phyloP scores from a whole-genome alignment of 345 rosid species.

The Excoecaria cochinchinensis region DNA sequence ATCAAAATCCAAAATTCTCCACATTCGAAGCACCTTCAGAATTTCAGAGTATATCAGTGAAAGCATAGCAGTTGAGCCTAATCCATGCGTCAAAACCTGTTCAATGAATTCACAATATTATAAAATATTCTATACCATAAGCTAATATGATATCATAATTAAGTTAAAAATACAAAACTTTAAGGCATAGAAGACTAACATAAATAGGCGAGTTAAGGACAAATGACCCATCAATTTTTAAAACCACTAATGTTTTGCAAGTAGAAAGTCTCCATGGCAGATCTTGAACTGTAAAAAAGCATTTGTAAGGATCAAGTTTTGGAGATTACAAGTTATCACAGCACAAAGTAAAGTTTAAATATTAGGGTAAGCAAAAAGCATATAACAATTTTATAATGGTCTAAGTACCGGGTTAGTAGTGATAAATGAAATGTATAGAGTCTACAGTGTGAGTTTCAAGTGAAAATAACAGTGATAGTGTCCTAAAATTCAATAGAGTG shows the following conservation, averaged over 20 bases:
- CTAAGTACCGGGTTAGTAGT: no score
- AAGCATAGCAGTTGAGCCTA: constrained; percentile 59
- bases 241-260: neutral
- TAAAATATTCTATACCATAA: neutral
- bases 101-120: constrained; percentile 13
- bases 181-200: constrained; percentile 3
- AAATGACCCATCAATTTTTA: neutral
- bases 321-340: neutral
- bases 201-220: neutral
- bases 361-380: neutral
- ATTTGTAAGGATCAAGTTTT: neutral
- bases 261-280: constrained; percentile 5
- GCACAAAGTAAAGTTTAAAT: constrained; percentile 4
- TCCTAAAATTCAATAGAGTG: no score
- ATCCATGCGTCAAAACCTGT: constrained; percentile 61
- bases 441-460: no score
- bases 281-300: neutral
- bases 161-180: no score
- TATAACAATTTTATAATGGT: neutral
- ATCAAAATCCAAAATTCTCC: constrained; percentile 66
- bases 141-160: no score
- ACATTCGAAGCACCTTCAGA: constrained; percentile 63
- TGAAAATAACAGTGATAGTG: no score
- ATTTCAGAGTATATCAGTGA: constrained; percentile 55
- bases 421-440: no score